Percentiles rank a stretch among this genome's conserved stretches.
Conservation (phyloP, 2,329 filamentous ascomycete genomes). For the Fusarium sp. region DNA sequence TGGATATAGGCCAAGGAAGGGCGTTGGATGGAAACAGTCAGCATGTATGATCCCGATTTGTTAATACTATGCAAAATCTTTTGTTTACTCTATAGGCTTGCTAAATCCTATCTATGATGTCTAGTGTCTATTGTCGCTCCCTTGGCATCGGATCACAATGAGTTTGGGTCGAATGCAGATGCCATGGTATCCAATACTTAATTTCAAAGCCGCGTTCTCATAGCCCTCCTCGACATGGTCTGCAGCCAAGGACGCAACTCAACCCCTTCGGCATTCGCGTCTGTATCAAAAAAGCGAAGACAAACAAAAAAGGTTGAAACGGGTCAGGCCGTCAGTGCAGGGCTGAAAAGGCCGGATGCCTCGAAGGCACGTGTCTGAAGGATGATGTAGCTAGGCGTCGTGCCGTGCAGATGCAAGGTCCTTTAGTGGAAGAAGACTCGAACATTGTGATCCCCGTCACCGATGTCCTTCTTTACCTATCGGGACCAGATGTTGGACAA, state of each 20-base stretch:
- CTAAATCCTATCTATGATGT: not conserved
- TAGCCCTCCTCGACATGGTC: not conserved
- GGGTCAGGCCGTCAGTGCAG: constrained; percentile 14
- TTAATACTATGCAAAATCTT: constrained; percentile 11
- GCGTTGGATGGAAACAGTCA: constrained; percentile 26
- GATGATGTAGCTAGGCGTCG: constrained; percentile 5
- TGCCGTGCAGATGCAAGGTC: constrained; percentile 5
- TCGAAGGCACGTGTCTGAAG: constrained; percentile 20
- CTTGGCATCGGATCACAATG: not conserved
- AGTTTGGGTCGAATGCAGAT: constrained; percentile 2
- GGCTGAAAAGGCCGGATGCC: constrained; percentile 31
- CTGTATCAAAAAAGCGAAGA: constrained; percentile 21
- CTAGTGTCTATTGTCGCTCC: not conserved
- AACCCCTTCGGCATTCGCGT: constrained; percentile 29
- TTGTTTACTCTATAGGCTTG: constrained; percentile 7
- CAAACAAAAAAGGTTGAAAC: constrained; percentile 31
- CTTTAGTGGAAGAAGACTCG: not conserved
- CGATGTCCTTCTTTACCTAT: constrained; percentile 7
- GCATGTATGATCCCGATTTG: constrained; percentile 25
- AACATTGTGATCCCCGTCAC: constrained; percentile 2
- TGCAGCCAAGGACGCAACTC: constrained; percentile 1
- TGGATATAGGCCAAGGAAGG: constrained; percentile 20
- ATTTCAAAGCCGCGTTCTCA: not conserved
- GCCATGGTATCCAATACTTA: not conserved
- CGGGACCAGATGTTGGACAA: not conserved